Evolutionary conservation across 208 protist species (phyloP), one percentile per base, ranked within the genome.

Genomic region (Novymonas esmeraldas): DNA sequence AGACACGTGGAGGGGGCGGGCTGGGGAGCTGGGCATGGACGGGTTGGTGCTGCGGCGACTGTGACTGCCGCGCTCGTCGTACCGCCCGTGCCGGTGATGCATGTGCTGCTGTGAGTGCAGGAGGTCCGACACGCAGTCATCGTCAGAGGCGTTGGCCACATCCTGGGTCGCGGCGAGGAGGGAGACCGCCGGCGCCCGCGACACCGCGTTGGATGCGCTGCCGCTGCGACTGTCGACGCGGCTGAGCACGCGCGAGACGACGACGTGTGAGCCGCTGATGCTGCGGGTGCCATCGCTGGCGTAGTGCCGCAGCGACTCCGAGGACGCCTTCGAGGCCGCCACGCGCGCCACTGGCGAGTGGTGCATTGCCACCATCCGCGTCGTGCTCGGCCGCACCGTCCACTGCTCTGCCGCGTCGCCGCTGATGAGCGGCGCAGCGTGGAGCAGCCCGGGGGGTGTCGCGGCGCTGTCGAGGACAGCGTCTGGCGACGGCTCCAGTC

Each of bases 161-260:
- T n/a, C n/a, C n/a, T n/a, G n/a, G n/a, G n/a, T n/a, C n/a, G n/a
- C n/a, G n/a, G n/a, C n/a, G n/a, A n/a, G n/a, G n/a, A n/a, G n/a
- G n/a, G n/a, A n/a, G n/a, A n/a, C n/a, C n/a, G n/a, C n/a, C n/a
- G n/a, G n/a, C n/a, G n/a, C n/a, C n/a, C n/a, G n/a, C n/a, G n/a
- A n/a, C n/a, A n/a, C n/a, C n/a, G n/a, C n/a, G n/a, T n/a, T n/a
- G n/a, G n/a, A n/a, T n/a, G n/a, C n/a, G n/a, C n/a, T n/a, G n/a
- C n/a, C n/a, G n/a, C n/a, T n/a, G n/a, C n/a, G n/a, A n/a, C n/a
- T n/a, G n/a, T n/a, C n/a, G n/a, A n/a, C n/a, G n/a, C n/a, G n/a
- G n/a, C n/a, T n/a, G n/a, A n/a, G 29, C 20, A 44, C n/a, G 20
- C 18, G 56, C 66, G 6, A 31, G 44, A 13, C 56, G 54, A 26